Evolutionary conservation across 305 asterid species (phyloP).

Genomic region (Stenogyne calaminthoides): DNA sequence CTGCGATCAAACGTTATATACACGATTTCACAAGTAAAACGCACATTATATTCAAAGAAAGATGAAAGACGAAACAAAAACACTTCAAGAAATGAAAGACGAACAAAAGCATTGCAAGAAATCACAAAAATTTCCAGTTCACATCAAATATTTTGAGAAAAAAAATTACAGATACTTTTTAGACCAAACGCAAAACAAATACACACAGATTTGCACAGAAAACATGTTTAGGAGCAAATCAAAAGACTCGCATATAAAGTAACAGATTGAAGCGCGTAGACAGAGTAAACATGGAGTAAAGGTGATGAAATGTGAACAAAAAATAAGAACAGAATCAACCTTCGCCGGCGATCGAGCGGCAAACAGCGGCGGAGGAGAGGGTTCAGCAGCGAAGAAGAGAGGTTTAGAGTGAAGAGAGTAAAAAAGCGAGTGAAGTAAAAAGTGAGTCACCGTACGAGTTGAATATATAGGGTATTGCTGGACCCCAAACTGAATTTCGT

Average conservation of each 20-base stretch:
- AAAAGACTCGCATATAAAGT: neutral
- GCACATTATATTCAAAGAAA: neutral
- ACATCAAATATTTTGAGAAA: neutral
- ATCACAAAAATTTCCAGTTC: neutral
- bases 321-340: neutral
- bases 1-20: neutral
- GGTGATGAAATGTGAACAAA: neutral
- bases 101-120: neutral
- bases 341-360: neutral
- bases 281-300: neutral
- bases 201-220: neutral
- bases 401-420: neutral
- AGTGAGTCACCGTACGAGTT: neutral
- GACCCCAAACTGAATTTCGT: conserved; percentile 18
- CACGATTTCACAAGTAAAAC: neutral
- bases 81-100: neutral
- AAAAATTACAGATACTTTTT: neutral
- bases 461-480: neutral
- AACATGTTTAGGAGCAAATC: neutral
- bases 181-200: conserved; percentile 2
- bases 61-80: too few relatives aligned
- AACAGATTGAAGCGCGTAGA: neutral
- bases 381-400: too few relatives aligned
- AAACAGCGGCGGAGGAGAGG: neutral
- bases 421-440: neutral